phyloP scores from a whole-genome alignment of 1,284 basidiomycete species.

The Malassezia restricta region DNA sequence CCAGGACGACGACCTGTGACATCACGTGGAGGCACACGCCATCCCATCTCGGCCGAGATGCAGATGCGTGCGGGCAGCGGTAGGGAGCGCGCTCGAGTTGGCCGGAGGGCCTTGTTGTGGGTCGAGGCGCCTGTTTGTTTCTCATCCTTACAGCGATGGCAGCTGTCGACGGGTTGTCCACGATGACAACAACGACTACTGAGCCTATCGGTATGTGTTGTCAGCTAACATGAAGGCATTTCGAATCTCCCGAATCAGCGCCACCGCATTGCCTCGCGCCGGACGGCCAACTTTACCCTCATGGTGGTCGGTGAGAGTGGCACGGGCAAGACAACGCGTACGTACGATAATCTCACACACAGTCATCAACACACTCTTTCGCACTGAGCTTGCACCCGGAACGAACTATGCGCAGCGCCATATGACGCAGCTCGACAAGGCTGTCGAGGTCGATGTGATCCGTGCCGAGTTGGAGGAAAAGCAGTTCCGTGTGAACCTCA shows the following conservation, averaged over 20 bases:
- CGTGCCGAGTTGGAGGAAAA: constrained; percentile 83
- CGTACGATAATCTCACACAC: constrained; percentile 5
- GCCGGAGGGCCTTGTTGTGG: no score
- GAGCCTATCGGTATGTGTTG: constrained; percentile 15
- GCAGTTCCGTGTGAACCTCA: constrained; percentile 97
- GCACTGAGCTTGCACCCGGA: constrained; percentile 80
- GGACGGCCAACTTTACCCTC: constrained; percentile 91
- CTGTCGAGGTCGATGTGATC: constrained; percentile 62
- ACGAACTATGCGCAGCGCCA: constrained; percentile 87
- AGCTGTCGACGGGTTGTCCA: constrained; percentile 14
- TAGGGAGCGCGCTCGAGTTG: no score
- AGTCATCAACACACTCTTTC: constrained; percentile 92
- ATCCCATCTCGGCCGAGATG: not conserved
- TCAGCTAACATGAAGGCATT: constrained; percentile 49
- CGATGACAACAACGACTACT: constrained; percentile 17
- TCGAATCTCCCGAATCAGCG: constrained; percentile 87
- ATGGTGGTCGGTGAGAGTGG: constrained; percentile 85
- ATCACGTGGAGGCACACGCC: not conserved
- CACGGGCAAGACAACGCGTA: constrained; percentile 41
- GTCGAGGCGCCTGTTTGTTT: no score
- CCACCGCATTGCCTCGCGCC: constrained; percentile 64
- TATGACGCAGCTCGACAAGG: constrained; percentile 94
- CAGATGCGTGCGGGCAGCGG: no score
- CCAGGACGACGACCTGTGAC: not conserved
- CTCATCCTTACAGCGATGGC: constrained; percentile 1